Base-by-base conservation (phyloP, 1,284 basidiomycete species). In the Ceratobasidium sp. region DNA sequence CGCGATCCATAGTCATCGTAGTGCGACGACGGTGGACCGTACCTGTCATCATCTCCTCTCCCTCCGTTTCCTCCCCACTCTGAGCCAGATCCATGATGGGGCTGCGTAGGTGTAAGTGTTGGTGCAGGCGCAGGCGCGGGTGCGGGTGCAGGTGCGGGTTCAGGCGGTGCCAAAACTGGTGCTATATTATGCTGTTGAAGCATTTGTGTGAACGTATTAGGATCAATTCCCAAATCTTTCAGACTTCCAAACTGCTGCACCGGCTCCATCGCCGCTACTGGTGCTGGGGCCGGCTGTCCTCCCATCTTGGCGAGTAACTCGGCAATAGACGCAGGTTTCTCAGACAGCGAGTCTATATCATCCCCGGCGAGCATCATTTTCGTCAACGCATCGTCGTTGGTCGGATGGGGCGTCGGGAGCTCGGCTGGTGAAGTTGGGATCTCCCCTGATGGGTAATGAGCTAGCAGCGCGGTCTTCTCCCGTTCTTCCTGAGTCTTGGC, bases 401-500 rank as follows among this genome's bases (percentile, higher is more conserved):
- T 43, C 26, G 46, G 61, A 12, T 70, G 72, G n/a, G 60, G 41
- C 26, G 52, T 89, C 26, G 92, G 92, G 77, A 92, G 89, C 75
- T 90, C 88, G 59, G 84, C 83, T 43, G 84, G 79, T 18, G 84
- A 85, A 18, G 65, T 53, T 23, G 65, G 65, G 36, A 58, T 70
- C 18, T 53, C 65, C 34, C 65, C 65, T 2, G 65, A 39, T 83
- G 90, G 87, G 79, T 93, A 93, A 39, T 91, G 79, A 53, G 91
- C 91, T 43, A 86, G 85, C 34, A 93, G 83, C 45, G 90, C 89
- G n/a, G 86, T 89, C 79, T 88, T 86, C 78, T 93, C 92, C 72
- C 92, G 87, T 79, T 88, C 84, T 78, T 90, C 91, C 80, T 93
- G 92, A 18, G 82, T 82, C 26, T 74, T 76, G 78, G 87, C 89